Percentiles rank a stretch among this genome's conserved stretches.
These are phyloP conservation scores for Phytopythium sindhum DNA, from an alignment of 352 stramenopile species.

Conservation along the genomic window DNA sequence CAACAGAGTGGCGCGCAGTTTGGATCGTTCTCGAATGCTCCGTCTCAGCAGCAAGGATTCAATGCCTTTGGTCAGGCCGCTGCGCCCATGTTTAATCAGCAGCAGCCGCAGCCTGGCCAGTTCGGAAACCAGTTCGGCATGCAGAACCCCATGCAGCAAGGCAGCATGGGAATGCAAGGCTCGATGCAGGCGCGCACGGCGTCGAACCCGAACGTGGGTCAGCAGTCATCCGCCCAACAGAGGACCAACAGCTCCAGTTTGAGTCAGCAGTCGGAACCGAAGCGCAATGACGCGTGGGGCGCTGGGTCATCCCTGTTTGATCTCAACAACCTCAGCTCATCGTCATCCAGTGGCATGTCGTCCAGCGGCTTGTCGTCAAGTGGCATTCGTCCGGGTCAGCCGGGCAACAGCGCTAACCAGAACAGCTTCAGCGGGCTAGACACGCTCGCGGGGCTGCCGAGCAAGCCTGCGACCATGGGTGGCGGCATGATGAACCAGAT, in stretches of 20 bases:
- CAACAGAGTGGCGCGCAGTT: slow-evolving; percentile 21
- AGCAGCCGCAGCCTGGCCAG: slow-evolving; percentile 37
- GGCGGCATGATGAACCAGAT: slow-evolving; percentile 50
- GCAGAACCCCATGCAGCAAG: slow-evolving; percentile 36
- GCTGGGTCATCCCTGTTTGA: slow-evolving; percentile 76
- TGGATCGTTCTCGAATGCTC: slow-evolving; percentile 31
- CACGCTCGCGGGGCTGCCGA: slow-evolving; percentile 76
- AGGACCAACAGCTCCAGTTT: slow-evolving; percentile 23
- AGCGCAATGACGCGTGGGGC: slow-evolving; percentile 75
- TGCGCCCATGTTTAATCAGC: slow-evolving; percentile 51
- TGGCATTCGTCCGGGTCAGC: slow-evolving; percentile 26
- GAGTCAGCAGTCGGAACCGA: slow-evolving; percentile 32
- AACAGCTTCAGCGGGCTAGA: slow-evolving; percentile 85
- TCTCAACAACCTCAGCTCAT: slow-evolving; percentile 65
- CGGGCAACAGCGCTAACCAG: slow-evolving; percentile 24
- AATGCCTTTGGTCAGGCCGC: slow-evolving; percentile 44
- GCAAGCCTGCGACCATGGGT: slow-evolving; percentile 49
- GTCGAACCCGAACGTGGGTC: slow-evolving; percentile 36
- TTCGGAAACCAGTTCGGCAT: slow-evolving; percentile 48
- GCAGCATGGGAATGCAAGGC: slow-evolving; percentile 33
- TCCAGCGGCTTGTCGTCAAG: slow-evolving; percentile 11
- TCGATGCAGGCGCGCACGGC: slow-evolving; percentile 30
- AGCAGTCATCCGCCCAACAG: slow-evolving; percentile 8
- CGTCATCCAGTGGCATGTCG: slow-evolving; percentile 12
- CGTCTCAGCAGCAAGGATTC: slow-evolving; percentile 39